Percentiles rank a stretch among this genome's conserved stretches.
phyloP scores from a whole-genome alignment of 768 basidiomycete species.

The Lactifluus pinguis region DNA sequence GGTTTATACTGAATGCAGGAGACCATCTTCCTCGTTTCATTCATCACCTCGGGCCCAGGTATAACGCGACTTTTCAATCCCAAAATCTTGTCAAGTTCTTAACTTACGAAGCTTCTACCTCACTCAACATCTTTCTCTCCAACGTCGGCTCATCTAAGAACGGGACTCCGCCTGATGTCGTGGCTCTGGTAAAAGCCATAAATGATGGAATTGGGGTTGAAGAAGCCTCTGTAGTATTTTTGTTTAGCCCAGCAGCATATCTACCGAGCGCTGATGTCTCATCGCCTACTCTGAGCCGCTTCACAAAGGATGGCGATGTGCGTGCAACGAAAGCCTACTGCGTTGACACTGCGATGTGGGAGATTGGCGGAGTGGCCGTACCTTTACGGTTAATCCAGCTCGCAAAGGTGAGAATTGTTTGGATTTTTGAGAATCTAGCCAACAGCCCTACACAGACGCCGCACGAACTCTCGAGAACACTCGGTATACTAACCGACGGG shows the following conservation, averaged over 20 bases:
- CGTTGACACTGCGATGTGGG: conserved; percentile 71
- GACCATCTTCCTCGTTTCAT: conserved; percentile 68
- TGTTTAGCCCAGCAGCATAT: conserved; percentile 29
- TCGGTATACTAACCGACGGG: conserved; percentile 67
- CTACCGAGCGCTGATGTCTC: conserved; percentile 5
- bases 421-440: not conserved
- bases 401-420: conserved; percentile 44
- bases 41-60: conserved; percentile 76
- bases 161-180: conserved; percentile 25
- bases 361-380: conserved; percentile 74
- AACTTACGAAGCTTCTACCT: conserved; percentile 79
- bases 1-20: conserved; percentile 29
- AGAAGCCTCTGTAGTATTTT: conserved; percentile 33
- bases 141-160: conserved; percentile 33
- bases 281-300: conserved; percentile 9
- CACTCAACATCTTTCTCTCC: conserved; percentile 68
- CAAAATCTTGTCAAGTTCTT: conserved; percentile 59
- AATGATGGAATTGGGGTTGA: conserved; percentile 38
- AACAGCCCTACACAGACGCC: conserved; percentile 39
- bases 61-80: conserved; percentile 69
- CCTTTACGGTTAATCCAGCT: conserved; percentile 66
- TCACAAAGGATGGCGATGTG: conserved; percentile 40
- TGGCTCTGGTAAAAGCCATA: conserved; percentile 41
- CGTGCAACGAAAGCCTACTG: conserved; percentile 50
- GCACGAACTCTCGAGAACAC: conserved; percentile 65